These are phyloP conservation scores for Alternaria ethzedia DNA, from an alignment of 2,329 filamentous ascomycete species.

Conservation along the genomic window DNA sequence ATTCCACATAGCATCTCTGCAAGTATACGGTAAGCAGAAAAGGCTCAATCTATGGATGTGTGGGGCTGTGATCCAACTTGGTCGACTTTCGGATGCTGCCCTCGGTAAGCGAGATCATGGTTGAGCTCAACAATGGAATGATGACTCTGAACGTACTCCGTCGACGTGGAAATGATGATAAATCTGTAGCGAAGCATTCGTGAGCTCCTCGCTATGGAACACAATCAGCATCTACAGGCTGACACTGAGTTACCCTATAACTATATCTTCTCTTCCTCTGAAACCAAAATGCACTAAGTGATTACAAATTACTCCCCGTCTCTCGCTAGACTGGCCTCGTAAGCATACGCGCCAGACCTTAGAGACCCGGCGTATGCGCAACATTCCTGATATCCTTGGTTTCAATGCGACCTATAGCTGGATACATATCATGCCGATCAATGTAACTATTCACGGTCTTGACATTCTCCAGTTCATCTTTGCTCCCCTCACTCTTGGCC, in stretches of 20 bases:
- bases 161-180: neutral
- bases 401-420: slow-evolving; percentile 41
- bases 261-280: neutral
- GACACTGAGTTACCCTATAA: neutral
- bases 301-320: neutral
- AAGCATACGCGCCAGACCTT: neutral
- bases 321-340: neutral
- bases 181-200: neutral
- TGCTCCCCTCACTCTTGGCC: slow-evolving; percentile 29
- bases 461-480: slow-evolving; percentile 28
- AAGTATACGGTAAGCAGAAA: neutral
- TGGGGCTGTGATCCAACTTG: neutral
- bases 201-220: neutral
- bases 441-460: slow-evolving; percentile 46
- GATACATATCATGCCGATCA: slow-evolving; percentile 54
- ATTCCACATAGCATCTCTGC: neutral
- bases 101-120: neutral
- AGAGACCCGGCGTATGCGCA: slow-evolving; percentile 23
- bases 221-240: neutral
- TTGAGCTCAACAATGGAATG: neutral
- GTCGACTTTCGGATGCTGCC: neutral
- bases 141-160: neutral
- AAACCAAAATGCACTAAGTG: neutral
- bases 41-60: neutral
- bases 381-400: slow-evolving; percentile 49